Evolutionary conservation across 2,329 filamentous ascomycete species (phyloP).

Genomic region (Emmonsiellopsis sp.): DNA sequence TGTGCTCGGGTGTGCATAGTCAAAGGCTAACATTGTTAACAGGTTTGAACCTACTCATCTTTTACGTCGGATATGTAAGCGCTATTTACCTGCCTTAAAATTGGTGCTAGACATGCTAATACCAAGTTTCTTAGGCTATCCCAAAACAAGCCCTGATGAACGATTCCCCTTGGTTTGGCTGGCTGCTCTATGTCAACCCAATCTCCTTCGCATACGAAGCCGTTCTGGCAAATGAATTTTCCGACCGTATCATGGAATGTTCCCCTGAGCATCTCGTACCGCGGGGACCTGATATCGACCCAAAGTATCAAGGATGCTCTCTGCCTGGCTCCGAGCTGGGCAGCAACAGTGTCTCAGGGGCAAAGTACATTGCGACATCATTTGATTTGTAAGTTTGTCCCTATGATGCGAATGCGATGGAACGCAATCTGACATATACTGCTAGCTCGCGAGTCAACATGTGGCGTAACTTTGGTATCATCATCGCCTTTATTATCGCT

Average conservation of each 20-base stretch:
- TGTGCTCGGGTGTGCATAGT: slow-evolving; percentile 54
- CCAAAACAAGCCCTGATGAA: slow-evolving; percentile 51
- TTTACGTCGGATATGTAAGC: slow-evolving; percentile 5
- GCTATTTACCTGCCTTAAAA: neutral
- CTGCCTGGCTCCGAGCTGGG: slow-evolving; percentile 50
- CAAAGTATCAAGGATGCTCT: slow-evolving; percentile 53
- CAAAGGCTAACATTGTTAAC: slow-evolving; percentile 27
- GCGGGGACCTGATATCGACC: slow-evolving; percentile 45
- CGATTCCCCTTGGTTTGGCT: slow-evolving; percentile 57
- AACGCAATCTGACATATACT: neutral
- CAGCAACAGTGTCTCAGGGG: slow-evolving; percentile 43
- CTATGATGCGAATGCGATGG: neutral
- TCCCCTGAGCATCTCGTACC: slow-evolving; percentile 52
- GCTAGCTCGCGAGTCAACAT: slow-evolving; percentile 42
- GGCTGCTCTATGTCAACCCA: slow-evolving; percentile 49
- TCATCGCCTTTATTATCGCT: slow-evolving; percentile 65
- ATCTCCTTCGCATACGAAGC: slow-evolving; percentile 57
- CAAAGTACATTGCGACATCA: slow-evolving; percentile 44
- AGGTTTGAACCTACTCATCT: slow-evolving; percentile 1
- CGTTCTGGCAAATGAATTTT: slow-evolving; percentile 59
- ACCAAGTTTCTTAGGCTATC: slow-evolving; percentile 37
- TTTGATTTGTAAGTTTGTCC: slow-evolving; percentile 41
- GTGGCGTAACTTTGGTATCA: slow-evolving; percentile 67
- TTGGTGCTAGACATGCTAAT: neutral
- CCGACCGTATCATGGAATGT: slow-evolving; percentile 49